phyloP scores from a whole-genome alignment of 371 early-diverging fungal species.

The Apophysomyces trapeziformis region DNA sequence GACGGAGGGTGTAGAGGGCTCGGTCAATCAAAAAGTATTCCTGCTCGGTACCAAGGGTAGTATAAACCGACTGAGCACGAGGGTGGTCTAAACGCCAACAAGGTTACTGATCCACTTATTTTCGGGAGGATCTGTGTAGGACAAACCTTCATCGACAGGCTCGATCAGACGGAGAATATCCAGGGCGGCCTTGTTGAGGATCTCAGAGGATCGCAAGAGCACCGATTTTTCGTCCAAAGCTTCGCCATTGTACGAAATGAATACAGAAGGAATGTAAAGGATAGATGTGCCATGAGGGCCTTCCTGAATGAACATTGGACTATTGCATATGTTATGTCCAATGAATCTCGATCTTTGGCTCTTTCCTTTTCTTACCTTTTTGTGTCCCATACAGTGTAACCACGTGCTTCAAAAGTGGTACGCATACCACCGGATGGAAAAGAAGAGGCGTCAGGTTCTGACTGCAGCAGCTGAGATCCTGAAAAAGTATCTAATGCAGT shows the following conservation, averaged over 20 bases:
- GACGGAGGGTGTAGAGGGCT: conserved; percentile 86
- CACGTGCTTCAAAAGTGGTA: conserved; percentile 98
- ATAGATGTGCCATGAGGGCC: conserved; percentile 92
- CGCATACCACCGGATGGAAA: conserved; percentile 99
- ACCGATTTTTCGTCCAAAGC: conserved; percentile 98
- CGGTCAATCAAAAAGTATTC: conserved; percentile 98
- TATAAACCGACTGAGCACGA: conserved; percentile 77
- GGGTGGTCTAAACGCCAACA: conserved; percentile 23
- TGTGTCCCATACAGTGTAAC: conserved; percentile 99
- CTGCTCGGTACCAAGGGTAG: conserved; percentile 97
- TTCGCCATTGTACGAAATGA: conserved; percentile 98
- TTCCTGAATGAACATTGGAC: conserved; percentile 94
- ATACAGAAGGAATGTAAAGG: conserved; percentile 96
- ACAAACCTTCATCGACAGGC: conserved; percentile 58
- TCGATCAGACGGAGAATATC: conserved; percentile 78
- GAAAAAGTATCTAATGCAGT: conserved; percentile 93
- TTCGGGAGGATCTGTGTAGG: background rate
- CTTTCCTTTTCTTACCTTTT: conserved; percentile 49
- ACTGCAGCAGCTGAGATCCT: conserved; percentile 95
- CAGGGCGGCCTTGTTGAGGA: conserved; percentile 78
- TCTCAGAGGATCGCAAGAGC: conserved; percentile 89
- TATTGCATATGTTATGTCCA: conserved; percentile 30
- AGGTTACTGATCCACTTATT: background rate
- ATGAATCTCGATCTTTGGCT: conserved; percentile 1
- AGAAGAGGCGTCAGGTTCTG: conserved; percentile 99